These are phyloP conservation scores for Otatea glauca DNA, from an alignment of 176 grass and related monocot species.

Conservation along the genomic window DNA sequence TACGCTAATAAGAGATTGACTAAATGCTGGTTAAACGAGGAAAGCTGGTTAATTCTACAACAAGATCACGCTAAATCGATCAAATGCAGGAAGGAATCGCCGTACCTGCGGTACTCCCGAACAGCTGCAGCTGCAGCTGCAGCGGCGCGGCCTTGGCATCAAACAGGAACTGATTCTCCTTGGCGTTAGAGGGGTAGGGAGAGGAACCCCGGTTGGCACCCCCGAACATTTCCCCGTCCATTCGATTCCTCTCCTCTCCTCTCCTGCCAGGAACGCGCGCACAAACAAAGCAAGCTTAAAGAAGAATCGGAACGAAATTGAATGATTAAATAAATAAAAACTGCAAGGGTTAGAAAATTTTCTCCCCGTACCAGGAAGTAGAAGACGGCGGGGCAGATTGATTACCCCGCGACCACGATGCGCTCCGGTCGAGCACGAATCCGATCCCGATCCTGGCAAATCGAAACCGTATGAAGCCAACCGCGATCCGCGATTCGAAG, in stretches of 20 bases:
- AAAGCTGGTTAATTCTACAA: not conserved
- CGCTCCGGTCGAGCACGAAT: not conserved
- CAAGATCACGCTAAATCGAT: not conserved
- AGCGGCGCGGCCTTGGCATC: conserved; percentile 4
- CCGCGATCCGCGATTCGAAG: not conserved
- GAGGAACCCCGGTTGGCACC: not conserved
- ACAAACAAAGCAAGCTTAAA: not conserved
- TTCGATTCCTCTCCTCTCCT: conserved; percentile 8
- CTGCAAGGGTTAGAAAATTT: not conserved
- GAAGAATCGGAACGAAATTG: not conserved
- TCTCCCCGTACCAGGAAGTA: not conserved
- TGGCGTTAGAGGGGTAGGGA: not conserved
- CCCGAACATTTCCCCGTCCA: conserved; percentile 45
- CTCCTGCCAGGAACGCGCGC: not conserved
- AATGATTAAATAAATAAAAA: not conserved
- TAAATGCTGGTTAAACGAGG: not conserved
- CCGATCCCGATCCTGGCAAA: conserved; percentile 17
- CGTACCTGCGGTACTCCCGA: conserved; percentile 24
- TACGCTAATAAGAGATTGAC: not conserved
- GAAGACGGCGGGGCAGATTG: not conserved
- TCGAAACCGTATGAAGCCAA: not conserved
- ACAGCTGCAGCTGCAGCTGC: conserved; percentile 54
- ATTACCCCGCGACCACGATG: not conserved
- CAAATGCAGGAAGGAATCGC: not conserved
- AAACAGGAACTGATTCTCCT: conserved; percentile 36